These are phyloP conservation scores for Strigomonas culicis DNA, from an alignment of 208 protist species.

Conservation along the genomic window DNA sequence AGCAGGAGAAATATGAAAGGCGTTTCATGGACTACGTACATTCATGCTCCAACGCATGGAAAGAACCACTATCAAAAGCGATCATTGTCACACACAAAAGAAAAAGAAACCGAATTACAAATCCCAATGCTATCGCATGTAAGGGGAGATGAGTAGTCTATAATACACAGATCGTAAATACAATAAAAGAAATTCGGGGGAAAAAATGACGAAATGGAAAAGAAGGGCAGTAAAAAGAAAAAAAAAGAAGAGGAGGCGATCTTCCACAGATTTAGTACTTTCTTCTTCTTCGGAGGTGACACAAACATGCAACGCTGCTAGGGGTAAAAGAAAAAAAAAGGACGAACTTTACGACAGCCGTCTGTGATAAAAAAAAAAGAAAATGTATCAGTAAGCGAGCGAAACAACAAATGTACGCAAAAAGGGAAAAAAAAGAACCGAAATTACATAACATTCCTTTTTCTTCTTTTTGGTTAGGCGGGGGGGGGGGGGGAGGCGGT, in stretches of 20 bases:
- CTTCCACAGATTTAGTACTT: background rate
- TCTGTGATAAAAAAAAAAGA: background rate
- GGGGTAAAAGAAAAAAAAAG: background rate
- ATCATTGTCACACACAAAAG: background rate
- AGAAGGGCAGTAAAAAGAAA: slow-evolving; percentile 13
- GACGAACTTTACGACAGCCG: slow-evolving; percentile 12
- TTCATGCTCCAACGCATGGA: too few relatives aligned
- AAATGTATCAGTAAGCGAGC: background rate
- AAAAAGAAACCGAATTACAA: background rate
- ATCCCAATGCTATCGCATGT: too few relatives aligned
- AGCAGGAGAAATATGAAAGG: background rate
- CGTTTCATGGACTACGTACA: background rate
- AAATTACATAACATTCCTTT: too few relatives aligned
- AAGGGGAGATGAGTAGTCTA: too few relatives aligned
- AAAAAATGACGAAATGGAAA: slow-evolving; percentile 1
- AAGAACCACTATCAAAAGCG: background rate
- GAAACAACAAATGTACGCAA: background rate
- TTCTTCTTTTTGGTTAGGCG: background rate
- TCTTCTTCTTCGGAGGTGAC: background rate
- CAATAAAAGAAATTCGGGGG: slow-evolving; percentile 17
- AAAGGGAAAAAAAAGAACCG: too few relatives aligned
- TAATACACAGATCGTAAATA: background rate
- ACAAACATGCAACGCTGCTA: too few relatives aligned
- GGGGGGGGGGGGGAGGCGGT: background rate
- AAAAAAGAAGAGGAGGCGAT: slow-evolving; percentile 13